Base-by-base conservation (phyloP, 495 filamentous ascomycete genomes). In the Lepidopterella palustris region DNA sequence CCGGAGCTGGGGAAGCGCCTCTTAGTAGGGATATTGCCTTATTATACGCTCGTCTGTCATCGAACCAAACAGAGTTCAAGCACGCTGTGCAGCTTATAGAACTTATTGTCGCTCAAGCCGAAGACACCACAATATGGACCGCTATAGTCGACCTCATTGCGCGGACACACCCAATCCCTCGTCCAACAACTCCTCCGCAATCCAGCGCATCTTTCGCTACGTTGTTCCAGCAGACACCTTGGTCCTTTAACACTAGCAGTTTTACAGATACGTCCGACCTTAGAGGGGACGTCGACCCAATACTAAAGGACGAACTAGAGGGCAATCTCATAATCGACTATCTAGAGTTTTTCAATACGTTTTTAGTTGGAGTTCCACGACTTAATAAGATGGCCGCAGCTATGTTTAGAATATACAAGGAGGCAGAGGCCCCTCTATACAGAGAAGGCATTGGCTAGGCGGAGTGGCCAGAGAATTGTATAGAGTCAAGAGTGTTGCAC, bases 401-500 rank as follows among this genome's bases (percentile, higher is more conserved):
- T 39, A 15, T 53, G 11, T 53, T 53, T 32, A 35, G n/a, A n/a
- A n/a, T n/a, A n/a, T 39, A 39, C 32, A 62, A 62, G 53, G 60
- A 58, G 6, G 45, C 39, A 31, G 54, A 62, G 23, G 31, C 55
- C 13, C 54, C 60, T 45, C 55, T 62, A 9, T 62, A 57, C 58
- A 21, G 58, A 45, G 60, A 58, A 21, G 60, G 42, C 42, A 40
- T 62, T n/a, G 55, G 60, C 26, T 62, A 45, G 60, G 48, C 53
- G 45, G 54, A 62, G 20, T 62, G 54, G 60, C 60, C 45, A 35
- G 29, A 51, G 25, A 35, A 20, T 13, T 62, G 45, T 47, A 54
- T 57, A 21, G 60, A 62, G 26, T 52, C 53, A 56, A 45, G 18
- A 18, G 58, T 60, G 15, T 39, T 60, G 26, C 50, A 55, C 31